phyloP scores from a whole-genome alignment of 2,329 filamentous ascomycete genomes.

The Catunica adiposa region DNA sequence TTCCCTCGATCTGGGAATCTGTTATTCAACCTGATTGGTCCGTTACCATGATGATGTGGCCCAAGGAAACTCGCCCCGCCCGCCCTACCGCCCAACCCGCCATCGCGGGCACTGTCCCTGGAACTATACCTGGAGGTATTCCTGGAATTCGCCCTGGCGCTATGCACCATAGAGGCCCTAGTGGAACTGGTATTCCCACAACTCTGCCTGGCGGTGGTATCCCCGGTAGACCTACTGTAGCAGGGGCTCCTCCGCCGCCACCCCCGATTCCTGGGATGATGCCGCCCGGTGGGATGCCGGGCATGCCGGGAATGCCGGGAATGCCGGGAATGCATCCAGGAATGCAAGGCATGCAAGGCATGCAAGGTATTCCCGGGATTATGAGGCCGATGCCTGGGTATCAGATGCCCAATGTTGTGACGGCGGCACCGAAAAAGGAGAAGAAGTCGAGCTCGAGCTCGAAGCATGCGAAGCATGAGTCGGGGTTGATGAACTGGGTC shows the following conservation, averaged over 20 bases:
- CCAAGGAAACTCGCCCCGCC: slow-evolving; percentile 29
- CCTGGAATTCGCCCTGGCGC: background rate
- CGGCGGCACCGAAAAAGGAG: background rate
- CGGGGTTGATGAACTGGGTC: background rate
- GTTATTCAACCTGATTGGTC: slow-evolving; percentile 55
- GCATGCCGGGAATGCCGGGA: background rate
- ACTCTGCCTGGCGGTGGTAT: background rate
- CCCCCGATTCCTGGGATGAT: background rate
- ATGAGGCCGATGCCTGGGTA: background rate
- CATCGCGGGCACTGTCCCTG: background rate
- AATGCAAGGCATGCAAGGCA: background rate
- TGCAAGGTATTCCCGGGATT: background rate
- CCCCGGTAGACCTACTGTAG: background rate
- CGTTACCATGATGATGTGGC: slow-evolving; percentile 43
- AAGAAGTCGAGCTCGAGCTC: background rate
- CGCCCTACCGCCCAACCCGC: background rate
- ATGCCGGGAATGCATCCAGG: background rate
- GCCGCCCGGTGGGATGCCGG: background rate
- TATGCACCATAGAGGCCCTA: background rate
- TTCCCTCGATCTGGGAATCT: slow-evolving; percentile 63
- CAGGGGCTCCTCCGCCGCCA: slow-evolving; percentile 4
- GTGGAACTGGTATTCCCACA: background rate
- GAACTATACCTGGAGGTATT: background rate
- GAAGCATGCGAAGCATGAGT: background rate
- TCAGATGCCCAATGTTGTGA: background rate